Evolutionary conservation across 1,139 yeast species (phyloP).

Genomic region (Yamadazyma epiphylla): DNA sequence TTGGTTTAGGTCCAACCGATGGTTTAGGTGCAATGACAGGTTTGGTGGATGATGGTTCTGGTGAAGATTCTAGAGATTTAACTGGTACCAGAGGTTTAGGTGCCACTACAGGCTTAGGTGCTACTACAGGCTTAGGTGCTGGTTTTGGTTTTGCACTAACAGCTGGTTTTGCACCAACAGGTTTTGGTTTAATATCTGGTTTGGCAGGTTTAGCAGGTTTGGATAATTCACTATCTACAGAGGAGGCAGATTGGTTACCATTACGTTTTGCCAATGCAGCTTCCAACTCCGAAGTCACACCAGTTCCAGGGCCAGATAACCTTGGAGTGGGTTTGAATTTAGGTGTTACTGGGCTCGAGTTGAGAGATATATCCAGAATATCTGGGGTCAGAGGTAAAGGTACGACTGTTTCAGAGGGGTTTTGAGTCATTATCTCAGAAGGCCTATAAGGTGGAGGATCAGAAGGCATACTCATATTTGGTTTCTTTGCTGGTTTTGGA

Average conservation of each 20-base stretch:
- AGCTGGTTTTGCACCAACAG: constrained; percentile 2
- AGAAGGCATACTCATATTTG: constrained; percentile 11
- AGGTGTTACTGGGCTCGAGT: constrained; percentile 1
- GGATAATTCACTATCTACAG: too few relatives aligned
- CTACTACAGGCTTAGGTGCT: constrained; percentile 12
- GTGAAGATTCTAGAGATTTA: constrained; percentile 2
- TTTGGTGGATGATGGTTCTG: constrained; percentile 3
- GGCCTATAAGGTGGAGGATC: constrained; percentile 26
- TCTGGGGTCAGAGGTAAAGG: constrained; percentile 1
- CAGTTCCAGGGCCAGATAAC: neutral
- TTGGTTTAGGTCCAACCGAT: constrained; percentile 4
- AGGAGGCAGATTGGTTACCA: too few relatives aligned
- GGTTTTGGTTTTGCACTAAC: constrained; percentile 9
- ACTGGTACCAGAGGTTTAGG: constrained; percentile 12
- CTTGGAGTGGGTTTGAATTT: neutral
- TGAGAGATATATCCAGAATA: constrained; percentile 1
- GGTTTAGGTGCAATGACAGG: constrained; percentile 2
- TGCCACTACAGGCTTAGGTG: constrained; percentile 11
- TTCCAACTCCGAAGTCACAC: neutral
- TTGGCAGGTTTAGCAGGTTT: too few relatives aligned
- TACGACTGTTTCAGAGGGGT: too few relatives aligned
- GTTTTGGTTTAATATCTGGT: constrained; percentile 12
- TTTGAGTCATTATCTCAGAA: too few relatives aligned
- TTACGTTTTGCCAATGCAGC: neutral
- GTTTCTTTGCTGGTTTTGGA: constrained; percentile 37